phyloP scores from a whole-genome alignment of 495 filamentous ascomycete species.

The Penicillium soppii region DNA sequence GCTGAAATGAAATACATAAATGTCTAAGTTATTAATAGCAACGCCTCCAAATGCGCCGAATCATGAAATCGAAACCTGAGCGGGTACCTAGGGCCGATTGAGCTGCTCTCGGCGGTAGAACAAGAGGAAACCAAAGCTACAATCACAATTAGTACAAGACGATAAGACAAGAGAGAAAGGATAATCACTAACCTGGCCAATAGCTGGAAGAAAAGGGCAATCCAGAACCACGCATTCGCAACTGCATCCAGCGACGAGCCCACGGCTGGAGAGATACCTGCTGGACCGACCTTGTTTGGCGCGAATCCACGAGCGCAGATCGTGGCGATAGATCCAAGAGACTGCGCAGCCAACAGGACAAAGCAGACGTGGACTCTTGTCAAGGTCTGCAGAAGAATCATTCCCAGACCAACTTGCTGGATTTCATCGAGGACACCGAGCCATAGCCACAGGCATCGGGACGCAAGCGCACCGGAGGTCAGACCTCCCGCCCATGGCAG shows the following conservation, averaged over 20 bases:
- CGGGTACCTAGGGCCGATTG: conserved; percentile 10
- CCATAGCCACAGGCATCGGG: conserved; percentile 63
- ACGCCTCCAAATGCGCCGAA: no score
- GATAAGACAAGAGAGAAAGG: neutral
- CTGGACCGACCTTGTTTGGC: conserved; percentile 57
- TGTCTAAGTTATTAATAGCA: no score
- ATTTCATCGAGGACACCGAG: conserved; percentile 62
- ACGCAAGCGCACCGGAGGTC: conserved; percentile 50
- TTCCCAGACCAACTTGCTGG: conserved; percentile 62
- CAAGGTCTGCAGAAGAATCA: conserved; percentile 63
- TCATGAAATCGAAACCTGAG: no score
- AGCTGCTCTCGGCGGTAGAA: conserved; percentile 24
- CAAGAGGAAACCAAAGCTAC: conserved; percentile 19
- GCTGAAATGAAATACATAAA: no score
- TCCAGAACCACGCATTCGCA: conserved; percentile 56
- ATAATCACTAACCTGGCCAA: conserved; percentile 10
- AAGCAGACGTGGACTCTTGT: conserved; percentile 59
- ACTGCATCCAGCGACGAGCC: conserved; percentile 42
- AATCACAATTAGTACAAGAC: conserved; percentile 4
- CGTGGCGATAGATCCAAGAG: conserved; percentile 55
- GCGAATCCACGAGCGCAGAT: conserved; percentile 59
- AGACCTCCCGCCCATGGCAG: conserved; percentile 57
- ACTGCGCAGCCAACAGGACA: conserved; percentile 56
- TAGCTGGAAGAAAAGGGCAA: conserved; percentile 52
- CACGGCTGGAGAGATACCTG: conserved; percentile 59